A percentile compares a stretch with the other conserved stretches of the same genome.
phyloP scores from a whole-genome alignment of 83 land plant genomes.

The Isoetes engelmannii region DNA sequence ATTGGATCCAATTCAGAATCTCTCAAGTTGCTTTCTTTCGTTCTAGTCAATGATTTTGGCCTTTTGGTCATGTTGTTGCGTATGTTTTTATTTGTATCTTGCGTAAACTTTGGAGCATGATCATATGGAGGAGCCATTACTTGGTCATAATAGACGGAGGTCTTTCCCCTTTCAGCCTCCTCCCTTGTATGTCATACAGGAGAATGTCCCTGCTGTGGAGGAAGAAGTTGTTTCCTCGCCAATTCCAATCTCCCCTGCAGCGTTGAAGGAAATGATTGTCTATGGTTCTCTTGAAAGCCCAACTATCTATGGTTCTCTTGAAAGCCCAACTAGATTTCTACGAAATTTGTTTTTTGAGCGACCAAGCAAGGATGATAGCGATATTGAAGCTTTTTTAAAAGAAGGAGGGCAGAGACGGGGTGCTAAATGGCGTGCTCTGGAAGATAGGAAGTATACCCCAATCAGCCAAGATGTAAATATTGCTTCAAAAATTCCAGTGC shows the following conservation, averaged over 20 bases:
- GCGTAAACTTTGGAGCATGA: no score
- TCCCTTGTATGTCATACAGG: background rate
- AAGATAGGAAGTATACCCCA: background rate
- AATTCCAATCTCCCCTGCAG: background rate
- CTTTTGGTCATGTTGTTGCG: no score
- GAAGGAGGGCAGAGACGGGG: background rate
- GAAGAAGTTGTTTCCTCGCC: background rate
- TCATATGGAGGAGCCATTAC: conserved; percentile 5
- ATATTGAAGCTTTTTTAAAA: background rate
- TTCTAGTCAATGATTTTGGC: no score
- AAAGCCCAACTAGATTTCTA: background rate
- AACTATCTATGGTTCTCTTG: background rate
- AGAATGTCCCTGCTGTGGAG: background rate
- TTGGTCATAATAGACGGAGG: conserved; percentile 1
- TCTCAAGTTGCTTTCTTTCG: no score
- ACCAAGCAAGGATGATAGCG: background rate
- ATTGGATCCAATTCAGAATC: no score
- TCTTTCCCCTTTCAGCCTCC: background rate
- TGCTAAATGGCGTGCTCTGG: background rate
- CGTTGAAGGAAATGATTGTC: conserved; percentile 11
- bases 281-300: conserved; percentile 16
- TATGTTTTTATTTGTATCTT: no score
- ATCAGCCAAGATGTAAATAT: background rate
- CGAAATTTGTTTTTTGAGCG: background rate
- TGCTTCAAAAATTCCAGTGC: background rate